A percentile compares a stretch with the other conserved stretches of the same genome.
Evolutionary conservation across 2,329 filamentous ascomycete species (phyloP).

Genomic region (Ascomycota sp.): DNA sequence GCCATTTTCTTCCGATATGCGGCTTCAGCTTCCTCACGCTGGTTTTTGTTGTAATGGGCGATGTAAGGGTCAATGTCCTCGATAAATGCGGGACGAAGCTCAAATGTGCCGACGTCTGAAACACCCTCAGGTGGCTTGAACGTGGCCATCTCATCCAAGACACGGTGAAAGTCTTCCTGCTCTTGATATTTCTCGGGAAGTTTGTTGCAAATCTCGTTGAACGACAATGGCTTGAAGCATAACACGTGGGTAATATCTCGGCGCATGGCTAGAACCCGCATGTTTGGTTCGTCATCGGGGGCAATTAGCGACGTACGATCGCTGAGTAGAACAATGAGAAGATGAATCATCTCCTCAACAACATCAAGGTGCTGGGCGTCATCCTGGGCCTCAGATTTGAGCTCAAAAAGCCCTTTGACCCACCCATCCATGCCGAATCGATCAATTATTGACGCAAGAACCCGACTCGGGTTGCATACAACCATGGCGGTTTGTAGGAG

Average conservation of each 20-base stretch:
- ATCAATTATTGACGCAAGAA: constrained; percentile 77
- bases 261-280: constrained; percentile 52
- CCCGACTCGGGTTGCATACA: constrained; percentile 60
- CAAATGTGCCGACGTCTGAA: constrained; percentile 83
- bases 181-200: constrained; percentile 81
- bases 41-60: constrained; percentile 90
- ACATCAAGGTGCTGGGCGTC: constrained; percentile 79
- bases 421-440: constrained; percentile 76
- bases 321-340: constrained; percentile 76
- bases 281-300: constrained; percentile 40
- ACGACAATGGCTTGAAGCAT: constrained; percentile 90
- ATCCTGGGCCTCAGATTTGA: constrained; percentile 55
- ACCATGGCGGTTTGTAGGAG: constrained; percentile 81
- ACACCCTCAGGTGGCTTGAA: constrained; percentile 84
- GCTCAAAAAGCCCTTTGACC: constrained; percentile 66
- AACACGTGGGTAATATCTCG: constrained; percentile 84
- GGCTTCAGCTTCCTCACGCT: constrained; percentile 82
- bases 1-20: constrained; percentile 76
- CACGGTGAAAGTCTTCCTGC: constrained; percentile 65
- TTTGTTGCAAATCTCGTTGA: constrained; percentile 73
- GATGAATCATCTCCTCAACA: constrained; percentile 85
- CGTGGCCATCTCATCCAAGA: constrained; percentile 70
- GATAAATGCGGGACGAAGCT: constrained; percentile 69
- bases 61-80: constrained; percentile 89
- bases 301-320: constrained; percentile 67